These are phyloP conservation scores for Podochytrium sp. DNA, from an alignment of 192 early-diverging fungal genomes.

Conservation along the genomic window DNA sequence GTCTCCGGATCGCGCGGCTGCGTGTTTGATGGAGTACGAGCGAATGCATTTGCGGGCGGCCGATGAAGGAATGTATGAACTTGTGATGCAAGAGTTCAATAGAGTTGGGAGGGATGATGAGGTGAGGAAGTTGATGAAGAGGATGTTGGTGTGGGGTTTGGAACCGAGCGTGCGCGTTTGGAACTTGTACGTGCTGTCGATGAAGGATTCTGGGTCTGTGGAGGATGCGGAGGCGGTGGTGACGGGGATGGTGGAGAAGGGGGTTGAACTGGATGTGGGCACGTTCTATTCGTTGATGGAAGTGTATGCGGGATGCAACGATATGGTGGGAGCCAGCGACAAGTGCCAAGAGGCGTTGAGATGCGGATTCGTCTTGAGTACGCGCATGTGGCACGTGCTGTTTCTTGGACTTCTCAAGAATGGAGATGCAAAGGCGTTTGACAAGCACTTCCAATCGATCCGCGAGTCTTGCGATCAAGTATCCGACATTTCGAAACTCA, in stretches of 20 bases:
- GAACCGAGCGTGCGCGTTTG: neutral
- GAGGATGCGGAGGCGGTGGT: neutral
- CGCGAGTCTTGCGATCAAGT: too few species aligned
- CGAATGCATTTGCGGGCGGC: neutral
- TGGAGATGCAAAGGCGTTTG: neutral
- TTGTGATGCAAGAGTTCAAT: neutral
- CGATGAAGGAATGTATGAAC: neutral
- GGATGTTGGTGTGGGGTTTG: neutral
- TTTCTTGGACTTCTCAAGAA: neutral
- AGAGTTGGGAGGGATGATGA: neutral
- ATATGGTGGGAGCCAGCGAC: neutral
- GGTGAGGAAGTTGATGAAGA: neutral
- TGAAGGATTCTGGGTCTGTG: neutral
- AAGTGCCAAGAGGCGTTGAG: neutral
- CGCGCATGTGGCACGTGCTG: slow-evolving; percentile 19
- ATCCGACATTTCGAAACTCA: neutral
- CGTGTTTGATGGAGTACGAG: slow-evolving; percentile 11
- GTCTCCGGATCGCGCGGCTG: neutral
- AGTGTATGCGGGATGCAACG: neutral
- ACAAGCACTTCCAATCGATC: neutral
- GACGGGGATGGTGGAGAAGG: neutral
- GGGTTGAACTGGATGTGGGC: slow-evolving; percentile 4
- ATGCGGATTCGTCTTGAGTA: neutral
- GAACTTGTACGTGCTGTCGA: slow-evolving; percentile 6
- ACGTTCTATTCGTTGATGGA: slow-evolving; percentile 15